Evolutionary conservation across 2,329 filamentous ascomycete genomes (phyloP).

Genomic region (Microdochium trichocladiopsis): DNA sequence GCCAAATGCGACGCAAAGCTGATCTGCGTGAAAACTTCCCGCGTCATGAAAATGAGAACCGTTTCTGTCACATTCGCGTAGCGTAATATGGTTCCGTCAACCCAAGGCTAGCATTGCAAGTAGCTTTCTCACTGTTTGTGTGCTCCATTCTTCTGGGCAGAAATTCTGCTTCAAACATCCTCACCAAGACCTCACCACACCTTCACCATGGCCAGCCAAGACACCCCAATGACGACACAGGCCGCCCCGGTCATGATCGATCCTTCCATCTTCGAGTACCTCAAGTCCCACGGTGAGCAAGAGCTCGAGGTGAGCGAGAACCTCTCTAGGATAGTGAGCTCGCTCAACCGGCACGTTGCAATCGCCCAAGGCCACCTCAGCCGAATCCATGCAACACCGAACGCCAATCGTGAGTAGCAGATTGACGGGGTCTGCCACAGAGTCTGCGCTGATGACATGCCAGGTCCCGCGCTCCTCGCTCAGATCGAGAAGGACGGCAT

Average conservation of each 20-base stretch:
- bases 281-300: slow-evolving; percentile 86
- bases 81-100: not conserved
- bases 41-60: not conserved
- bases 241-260: slow-evolving; percentile 53
- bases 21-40: no score
- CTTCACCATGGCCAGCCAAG: slow-evolving; percentile 1
- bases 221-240: not conserved
- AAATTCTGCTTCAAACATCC: slow-evolving; percentile 2
- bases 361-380: slow-evolving; percentile 78
- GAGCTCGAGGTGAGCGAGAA: slow-evolving; percentile 77
- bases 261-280: slow-evolving; percentile 75
- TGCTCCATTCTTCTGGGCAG: not conserved
- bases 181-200: not conserved
- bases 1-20: no score
- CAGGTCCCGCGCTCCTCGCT: slow-evolving; percentile 59
- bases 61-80: not conserved
- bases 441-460: slow-evolving; percentile 4
- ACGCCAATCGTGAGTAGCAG: slow-evolving; percentile 39
- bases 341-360: slow-evolving; percentile 76
- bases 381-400: slow-evolving; percentile 80
- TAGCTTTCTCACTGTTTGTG: not conserved
- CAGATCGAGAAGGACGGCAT: slow-evolving; percentile 65
- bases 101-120: not conserved
- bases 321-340: slow-evolving; percentile 73
- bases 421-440: not conserved